Evolutionary conservation across 2,329 filamentous ascomycete species (phyloP).

Genomic region (Fusarium globosum): DNA sequence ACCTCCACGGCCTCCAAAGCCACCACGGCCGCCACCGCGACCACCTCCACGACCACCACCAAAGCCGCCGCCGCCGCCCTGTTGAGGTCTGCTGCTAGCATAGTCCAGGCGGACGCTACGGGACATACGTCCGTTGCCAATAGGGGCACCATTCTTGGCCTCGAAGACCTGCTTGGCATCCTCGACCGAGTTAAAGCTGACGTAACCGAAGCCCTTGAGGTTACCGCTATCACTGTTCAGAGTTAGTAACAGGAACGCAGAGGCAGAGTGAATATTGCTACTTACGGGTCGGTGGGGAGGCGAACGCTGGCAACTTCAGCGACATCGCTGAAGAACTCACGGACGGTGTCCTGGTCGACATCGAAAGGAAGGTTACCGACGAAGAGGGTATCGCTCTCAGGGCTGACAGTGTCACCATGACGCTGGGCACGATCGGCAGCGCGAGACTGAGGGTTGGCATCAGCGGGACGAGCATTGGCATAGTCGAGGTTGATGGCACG

Average conservation of each 20-base stretch:
- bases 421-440: slow-evolving; percentile 72
- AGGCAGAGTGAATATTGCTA: slow-evolving; percentile 28
- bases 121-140: slow-evolving; percentile 73
- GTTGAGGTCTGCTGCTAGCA: slow-evolving; percentile 73
- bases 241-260: slow-evolving; percentile 24
- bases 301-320: slow-evolving; percentile 81
- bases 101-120: slow-evolving; percentile 87
- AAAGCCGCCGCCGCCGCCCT: slow-evolving; percentile 64
- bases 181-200: slow-evolving; percentile 83
- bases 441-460: slow-evolving; percentile 63
- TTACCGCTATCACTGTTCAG: slow-evolving; percentile 75
- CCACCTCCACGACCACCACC: slow-evolving; percentile 58
- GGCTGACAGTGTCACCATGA: slow-evolving; percentile 83
- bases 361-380: slow-evolving; percentile 92
- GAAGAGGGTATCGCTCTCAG: slow-evolving; percentile 87
- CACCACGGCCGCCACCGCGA: slow-evolving; percentile 59
- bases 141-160: slow-evolving; percentile 73
- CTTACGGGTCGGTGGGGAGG: slow-evolving; percentile 84
- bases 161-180: slow-evolving; percentile 83
- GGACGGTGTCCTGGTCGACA: slow-evolving; percentile 79
- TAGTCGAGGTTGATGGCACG: slow-evolving; percentile 84
- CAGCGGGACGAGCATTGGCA: slow-evolving; percentile 72
- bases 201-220: slow-evolving; percentile 93
- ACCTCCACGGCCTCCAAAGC: slow-evolving; percentile 61
- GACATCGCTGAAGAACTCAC: slow-evolving; percentile 77